Evolutionary conservation across 2,329 filamentous ascomycete species (phyloP).

Genomic region (Orbilia blumenaviensis): DNA sequence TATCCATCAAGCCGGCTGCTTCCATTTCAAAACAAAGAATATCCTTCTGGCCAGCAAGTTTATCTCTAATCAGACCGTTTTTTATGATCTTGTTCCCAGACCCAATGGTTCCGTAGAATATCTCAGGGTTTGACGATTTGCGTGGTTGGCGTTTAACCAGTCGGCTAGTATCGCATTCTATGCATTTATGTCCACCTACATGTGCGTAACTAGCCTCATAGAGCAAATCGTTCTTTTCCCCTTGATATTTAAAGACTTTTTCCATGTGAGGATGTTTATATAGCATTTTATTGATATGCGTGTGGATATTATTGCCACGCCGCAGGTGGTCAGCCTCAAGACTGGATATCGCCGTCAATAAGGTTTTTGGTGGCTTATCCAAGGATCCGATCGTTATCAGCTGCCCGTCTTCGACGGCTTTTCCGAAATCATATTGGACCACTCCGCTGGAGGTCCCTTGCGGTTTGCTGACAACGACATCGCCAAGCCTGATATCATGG

Average conservation of each 20-base stretch:
- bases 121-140: neutral
- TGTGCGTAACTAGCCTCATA: neutral
- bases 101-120: neutral
- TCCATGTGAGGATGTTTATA: neutral
- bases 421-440: conserved; percentile 46
- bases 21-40: conserved; percentile 19
- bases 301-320: neutral
- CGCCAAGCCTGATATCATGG: conserved; percentile 57
- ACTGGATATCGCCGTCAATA: neutral
- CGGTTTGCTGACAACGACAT: conserved; percentile 39
- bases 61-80: neutral
- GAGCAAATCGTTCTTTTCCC: neutral
- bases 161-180: neutral
- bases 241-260: neutral
- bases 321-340: neutral
- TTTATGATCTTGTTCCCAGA: conserved; percentile 11
- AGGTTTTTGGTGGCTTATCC: neutral
- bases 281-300: neutral
- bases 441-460: conserved; percentile 14
- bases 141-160: neutral
- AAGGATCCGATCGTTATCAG: neutral
- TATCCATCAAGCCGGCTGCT: conserved; percentile 10
- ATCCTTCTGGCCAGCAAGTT: conserved; percentile 8
- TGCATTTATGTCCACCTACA: neutral
- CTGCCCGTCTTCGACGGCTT: neutral